Evolutionary conservation across 441 rosid species (phyloP).

Genomic region (Raphanus hybrid): DNA sequence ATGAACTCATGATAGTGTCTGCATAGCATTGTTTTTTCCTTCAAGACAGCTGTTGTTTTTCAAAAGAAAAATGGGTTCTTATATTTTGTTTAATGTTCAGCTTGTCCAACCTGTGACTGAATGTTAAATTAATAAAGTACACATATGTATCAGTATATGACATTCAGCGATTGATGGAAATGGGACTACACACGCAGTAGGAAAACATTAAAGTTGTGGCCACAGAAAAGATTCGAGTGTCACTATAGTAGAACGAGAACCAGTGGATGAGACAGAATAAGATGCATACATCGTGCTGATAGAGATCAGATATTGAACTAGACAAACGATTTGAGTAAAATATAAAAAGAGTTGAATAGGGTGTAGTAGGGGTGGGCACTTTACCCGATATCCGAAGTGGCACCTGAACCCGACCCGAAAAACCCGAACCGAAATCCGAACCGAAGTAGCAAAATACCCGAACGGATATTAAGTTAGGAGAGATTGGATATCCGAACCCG

Average conservation of each 20-base stretch:
- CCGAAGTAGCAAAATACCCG: too few species aligned
- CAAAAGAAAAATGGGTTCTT: neutral
- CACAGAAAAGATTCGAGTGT: conserved; percentile 7
- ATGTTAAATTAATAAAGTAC: conserved; percentile 1
- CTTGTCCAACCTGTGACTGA: neutral
- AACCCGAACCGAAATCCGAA: too few species aligned
- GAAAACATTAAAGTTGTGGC: conserved; percentile 9
- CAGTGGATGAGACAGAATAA: neutral
- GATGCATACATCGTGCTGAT: too few species aligned
- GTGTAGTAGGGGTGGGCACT: too few species aligned
- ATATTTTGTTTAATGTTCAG: conserved; percentile 4
- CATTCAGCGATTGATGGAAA: conserved; percentile 10
- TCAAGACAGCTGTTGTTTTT: neutral
- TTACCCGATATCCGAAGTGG: too few species aligned
- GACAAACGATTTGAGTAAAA: too few species aligned
- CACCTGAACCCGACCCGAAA: too few species aligned
- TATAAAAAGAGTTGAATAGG: too few species aligned
- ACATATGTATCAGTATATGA: neutral
- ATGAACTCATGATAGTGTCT: conserved; percentile 13
- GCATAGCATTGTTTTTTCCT: conserved; percentile 2
- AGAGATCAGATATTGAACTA: too few species aligned
- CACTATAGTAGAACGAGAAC: neutral
- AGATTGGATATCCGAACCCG: too few species aligned
- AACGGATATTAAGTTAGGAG: too few species aligned
- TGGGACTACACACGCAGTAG: conserved; percentile 3